Evolutionary conservation across 768 basidiomycete genomes (phyloP), one percentile per base, ranked within the genome.

Genomic region (Hericium rajendrae): DNA sequence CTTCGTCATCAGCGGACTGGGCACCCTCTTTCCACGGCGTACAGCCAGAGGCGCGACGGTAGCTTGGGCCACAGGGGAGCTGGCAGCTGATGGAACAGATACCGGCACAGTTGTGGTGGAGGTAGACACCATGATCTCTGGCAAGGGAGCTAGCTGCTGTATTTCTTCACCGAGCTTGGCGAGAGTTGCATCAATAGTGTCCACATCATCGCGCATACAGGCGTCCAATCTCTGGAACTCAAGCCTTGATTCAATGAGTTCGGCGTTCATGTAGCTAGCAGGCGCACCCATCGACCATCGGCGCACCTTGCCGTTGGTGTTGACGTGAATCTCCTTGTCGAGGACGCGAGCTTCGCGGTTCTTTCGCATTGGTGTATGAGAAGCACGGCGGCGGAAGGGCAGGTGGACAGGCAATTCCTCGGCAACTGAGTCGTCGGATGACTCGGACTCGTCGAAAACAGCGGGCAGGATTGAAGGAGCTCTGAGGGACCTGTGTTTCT

Each of bases 11-110:
- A 71, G 69, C 40, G 75, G 59, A 18, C 61, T 51, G 20, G 67
- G 71, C 3, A 70, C 58, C 38, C 68, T 65, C 64, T 69, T 68
- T 46, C 76, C 76, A 38, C 76, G 70, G 15, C 74, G 76, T 41
- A 70, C 58, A 22, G 76, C 74, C 11, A 77, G 56, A 6, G 75
- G 67, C 15, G 64, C 60, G 10, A 54, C 54, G 2, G 26, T n/a
- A 1, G 53, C 18, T 20, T 24, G 39, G 9, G 46, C 4, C 41
- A 55, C 49, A 66, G 54, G 59, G 32, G 59, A 24, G 64, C 65
- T 24, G 6, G 66, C 68, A n/a, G 65, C 59, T 5, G 69, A 69
- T 41, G 67, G 62, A 12, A 69, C 57, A 38, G 65, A 68, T 26
- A 65, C 16, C 38, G 58, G 43, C 38, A 67, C 20, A n/a, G 64